phyloP scores from a whole-genome alignment of 176 grass and related monocot genomes.

The Zoysia pacifica region DNA sequence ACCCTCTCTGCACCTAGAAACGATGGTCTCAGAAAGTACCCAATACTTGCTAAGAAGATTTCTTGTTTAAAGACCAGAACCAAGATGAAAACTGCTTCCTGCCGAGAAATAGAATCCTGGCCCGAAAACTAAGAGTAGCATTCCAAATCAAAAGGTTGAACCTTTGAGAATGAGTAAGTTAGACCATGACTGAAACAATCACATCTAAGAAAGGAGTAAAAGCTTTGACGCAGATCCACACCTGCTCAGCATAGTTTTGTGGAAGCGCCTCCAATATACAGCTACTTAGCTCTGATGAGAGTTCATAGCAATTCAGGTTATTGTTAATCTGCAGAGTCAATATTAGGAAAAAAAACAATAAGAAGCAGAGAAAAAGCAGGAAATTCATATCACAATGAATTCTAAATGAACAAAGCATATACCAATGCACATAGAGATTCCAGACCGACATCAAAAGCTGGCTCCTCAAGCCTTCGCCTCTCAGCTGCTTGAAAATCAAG shows the following conservation, averaged over 20 bases:
- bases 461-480: conserved; percentile 83
- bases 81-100: not conserved
- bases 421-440: conserved; percentile 92
- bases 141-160: conserved; percentile 17
- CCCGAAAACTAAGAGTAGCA: not conserved
- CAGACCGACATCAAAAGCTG: conserved; percentile 88
- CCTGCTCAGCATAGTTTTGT: conserved; percentile 95
- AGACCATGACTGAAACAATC: conserved; percentile 25
- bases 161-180: conserved; percentile 27
- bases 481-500: conserved; percentile 99
- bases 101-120: conserved; percentile 15
- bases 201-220: conserved; percentile 9
- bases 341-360: conserved; percentile 36
- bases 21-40: not conserved
- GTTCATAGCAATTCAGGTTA: conserved; percentile 84
- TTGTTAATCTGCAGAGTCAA: conserved; percentile 84
- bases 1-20: not conserved
- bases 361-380: conserved; percentile 19
- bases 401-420: conserved; percentile 34
- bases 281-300: conserved; percentile 87
- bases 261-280: conserved; percentile 91
- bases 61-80: not conserved
- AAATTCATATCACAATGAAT: conserved; percentile 9
- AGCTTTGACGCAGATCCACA: conserved; percentile 30
- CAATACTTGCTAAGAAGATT: not conserved